Conservation (phyloP, 2,329 filamentous ascomycete species). For the Dactylellina haptotyla region DNA sequence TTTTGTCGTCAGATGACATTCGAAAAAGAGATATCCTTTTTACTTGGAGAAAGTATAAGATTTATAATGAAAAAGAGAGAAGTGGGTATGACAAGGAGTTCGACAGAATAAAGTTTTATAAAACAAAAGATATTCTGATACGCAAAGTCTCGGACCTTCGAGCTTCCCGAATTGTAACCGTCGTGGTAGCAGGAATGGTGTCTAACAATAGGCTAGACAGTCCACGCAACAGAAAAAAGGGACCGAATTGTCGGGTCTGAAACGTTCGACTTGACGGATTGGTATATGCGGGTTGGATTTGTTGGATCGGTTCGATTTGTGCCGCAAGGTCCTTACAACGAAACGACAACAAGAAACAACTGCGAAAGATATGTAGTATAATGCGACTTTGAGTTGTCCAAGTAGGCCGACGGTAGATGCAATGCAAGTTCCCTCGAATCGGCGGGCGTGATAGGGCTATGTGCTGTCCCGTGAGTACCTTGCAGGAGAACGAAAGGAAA, state of each 20-base stretch:
- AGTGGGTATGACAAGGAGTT: neutral
- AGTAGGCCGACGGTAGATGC: neutral
- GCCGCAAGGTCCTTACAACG: conserved; percentile 11
- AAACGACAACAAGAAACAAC: conserved; percentile 1
- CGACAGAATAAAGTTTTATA: conserved; percentile 16
- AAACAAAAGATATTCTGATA: neutral
- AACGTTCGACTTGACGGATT: conserved; percentile 41
- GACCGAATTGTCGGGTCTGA: conserved; percentile 37
- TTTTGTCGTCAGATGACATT: conserved; percentile 54
- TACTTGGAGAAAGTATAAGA: conserved; percentile 16
- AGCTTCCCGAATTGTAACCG: conserved; percentile 25
- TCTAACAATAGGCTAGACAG: conserved; percentile 37
- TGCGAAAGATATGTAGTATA: conserved; percentile 12
- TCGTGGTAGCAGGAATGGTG: conserved; percentile 17
- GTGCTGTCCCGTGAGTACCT: conserved; percentile 39
- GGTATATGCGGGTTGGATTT: conserved; percentile 27
- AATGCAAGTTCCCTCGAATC: conserved; percentile 43
- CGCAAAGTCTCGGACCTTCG: conserved; percentile 16
- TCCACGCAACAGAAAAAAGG: conserved; percentile 28
- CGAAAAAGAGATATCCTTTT: conserved; percentile 8
- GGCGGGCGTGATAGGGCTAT: conserved; percentile 7
- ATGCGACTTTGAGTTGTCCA: conserved; percentile 51
- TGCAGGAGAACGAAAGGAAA: conserved; percentile 45
- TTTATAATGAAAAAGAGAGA: neutral
- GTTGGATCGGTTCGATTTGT: conserved; percentile 6